These are phyloP conservation scores for Pistacia atlantica DNA, from an alignment of 345 rosid species.

Conservation along the genomic window DNA sequence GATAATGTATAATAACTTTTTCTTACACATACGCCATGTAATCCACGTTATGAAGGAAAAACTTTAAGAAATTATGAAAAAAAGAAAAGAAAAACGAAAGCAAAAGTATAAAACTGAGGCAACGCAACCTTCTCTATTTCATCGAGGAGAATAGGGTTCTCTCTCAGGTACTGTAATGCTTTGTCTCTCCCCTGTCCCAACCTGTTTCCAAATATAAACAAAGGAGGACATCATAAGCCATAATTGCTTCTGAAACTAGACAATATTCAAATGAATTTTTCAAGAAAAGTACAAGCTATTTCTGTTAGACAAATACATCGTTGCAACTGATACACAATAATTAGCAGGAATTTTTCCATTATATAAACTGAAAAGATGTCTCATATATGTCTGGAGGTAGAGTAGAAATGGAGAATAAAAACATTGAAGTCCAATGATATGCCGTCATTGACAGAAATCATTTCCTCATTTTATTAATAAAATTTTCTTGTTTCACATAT, in stretches of 20 bases:
- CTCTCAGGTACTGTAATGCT: conserved; percentile 82
- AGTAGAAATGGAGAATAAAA: no score
- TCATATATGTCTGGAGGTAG: no score
- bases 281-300: neutral
- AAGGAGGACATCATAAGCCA: conserved; percentile 8
- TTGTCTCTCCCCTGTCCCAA: conserved; percentile 95
- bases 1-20: no score
- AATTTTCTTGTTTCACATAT: no score
- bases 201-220: conserved; percentile 38
- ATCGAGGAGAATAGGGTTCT: conserved; percentile 58
- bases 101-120: neutral
- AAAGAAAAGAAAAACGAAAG: no score
- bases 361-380: no score
- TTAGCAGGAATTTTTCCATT: no score
- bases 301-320: neutral
- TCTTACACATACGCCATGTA: neutral
- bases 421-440: no score
- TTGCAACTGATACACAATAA: no score
- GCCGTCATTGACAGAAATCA: no score
- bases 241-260: neutral
- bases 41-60: neutral
- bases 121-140: conserved; percentile 80
- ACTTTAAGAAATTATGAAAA: neutral
- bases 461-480: no score
- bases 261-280: neutral